Conservation (phyloP, 2,329 filamentous ascomycete species). For the Hirsutella rhossiliensis region DNA sequence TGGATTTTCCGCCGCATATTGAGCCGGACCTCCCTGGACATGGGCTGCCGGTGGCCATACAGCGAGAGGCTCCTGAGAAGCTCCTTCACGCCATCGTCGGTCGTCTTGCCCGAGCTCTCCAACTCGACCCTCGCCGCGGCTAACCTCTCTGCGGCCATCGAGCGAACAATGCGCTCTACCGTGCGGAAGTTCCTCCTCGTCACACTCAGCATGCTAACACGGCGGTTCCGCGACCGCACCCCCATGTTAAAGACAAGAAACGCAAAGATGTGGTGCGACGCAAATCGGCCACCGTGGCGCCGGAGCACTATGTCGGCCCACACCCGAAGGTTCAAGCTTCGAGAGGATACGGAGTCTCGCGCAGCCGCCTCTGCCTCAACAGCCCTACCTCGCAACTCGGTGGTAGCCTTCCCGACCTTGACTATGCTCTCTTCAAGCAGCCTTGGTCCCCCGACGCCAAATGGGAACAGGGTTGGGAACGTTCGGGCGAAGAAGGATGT, state of each 20-base stretch:
- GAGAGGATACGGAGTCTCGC: neutral
- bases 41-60: too few species aligned
- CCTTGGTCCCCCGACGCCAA: too few species aligned
- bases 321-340: too few species aligned
- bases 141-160: neutral
- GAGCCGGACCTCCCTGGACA: too few species aligned
- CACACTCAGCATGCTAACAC: slow-evolving; percentile 1
- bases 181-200: neutral
- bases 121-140: too few species aligned
- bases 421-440: slow-evolving; percentile 6
- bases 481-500: slow-evolving; percentile 6
- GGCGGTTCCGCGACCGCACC: slow-evolving; percentile 3
- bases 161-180: neutral
- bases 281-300: too few species aligned
- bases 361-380: neutral
- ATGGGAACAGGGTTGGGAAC: too few species aligned
- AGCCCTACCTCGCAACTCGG: neutral
- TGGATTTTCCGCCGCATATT: too few species aligned
- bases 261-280: slow-evolving; percentile 5
- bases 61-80: too few species aligned
- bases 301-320: too few species aligned
- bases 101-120: too few species aligned
- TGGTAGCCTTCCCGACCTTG: slow-evolving; percentile 1
- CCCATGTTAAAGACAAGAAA: slow-evolving; percentile 7
- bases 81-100: too few species aligned